Base-by-base conservation (phyloP, 1,139 yeast species). In the Scheffersomyces segobiensis region DNA sequence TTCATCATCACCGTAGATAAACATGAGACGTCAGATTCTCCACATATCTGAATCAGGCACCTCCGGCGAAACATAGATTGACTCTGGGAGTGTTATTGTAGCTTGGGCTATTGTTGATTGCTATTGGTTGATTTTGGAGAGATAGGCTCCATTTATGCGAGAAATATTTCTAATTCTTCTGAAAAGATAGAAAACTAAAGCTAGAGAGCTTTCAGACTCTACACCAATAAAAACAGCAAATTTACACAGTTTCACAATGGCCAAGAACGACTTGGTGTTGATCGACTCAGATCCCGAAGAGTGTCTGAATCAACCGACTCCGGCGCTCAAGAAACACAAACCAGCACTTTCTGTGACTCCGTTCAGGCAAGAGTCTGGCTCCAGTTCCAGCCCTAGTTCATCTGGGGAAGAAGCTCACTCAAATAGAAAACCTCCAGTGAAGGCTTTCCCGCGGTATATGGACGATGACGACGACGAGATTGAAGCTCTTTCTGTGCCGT, bases 251-350 rank as follows among this genome's bases (percentile, higher is more conserved):
- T 12, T 8, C 50, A 10, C 21, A 55, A 53, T 55, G 56, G 52
- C 54, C 46, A 55, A 55, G 57, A 55, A 59, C 62, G 65, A 62
- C 58, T 60, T 65, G 52, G 67, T 65, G 54, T 61, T 65, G 62
- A 62, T 65, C 49, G 67, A 65, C 60, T 65, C 67, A 52, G 67
- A 65, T 56, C 63, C 62, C 48, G 67, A 64, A 52, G 54, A 48
- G 26, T 24, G n/a, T 1, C 57, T 10, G 57, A 51, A 32, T 32
- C 50, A 21, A 39, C 26, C 22, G 49, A 58, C 18, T n/a, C 56
- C 53, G 24, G 50, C 53, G 50, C 59, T 55, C 49, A 62, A 62
- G 56, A 60, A 60, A 46, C 65, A 59, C 52, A 57, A 56, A 55
- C 51, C 57, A 48, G 50, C 50, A 8, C 50, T 48, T 24, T 48